Evolutionary conservation across 495 filamentous ascomycete species (phyloP).

Genomic region (Aspergillus ellipticus): DNA sequence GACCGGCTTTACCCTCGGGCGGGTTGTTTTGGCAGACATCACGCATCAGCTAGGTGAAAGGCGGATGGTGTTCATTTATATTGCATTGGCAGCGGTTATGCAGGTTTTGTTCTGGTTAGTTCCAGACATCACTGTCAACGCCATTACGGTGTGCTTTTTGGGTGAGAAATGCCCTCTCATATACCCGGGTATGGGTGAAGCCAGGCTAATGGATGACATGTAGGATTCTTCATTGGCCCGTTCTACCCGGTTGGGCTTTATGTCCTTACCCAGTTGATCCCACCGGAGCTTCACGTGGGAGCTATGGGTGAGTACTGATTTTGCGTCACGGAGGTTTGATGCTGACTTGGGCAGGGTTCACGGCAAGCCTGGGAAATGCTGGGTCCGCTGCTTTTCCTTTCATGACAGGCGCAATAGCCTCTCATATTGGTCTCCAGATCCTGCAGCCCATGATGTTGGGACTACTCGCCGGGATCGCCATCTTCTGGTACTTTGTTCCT

Average conservation of each 20-base stretch:
- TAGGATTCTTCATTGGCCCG: slow-evolving; percentile 29
- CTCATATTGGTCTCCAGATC: slow-evolving; percentile 41
- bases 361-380: slow-evolving; percentile 47
- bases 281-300: slow-evolving; percentile 36
- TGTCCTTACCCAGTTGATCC: slow-evolving; percentile 30
- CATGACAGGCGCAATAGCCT: slow-evolving; percentile 46
- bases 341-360: slow-evolving; percentile 27
- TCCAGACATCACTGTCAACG: slow-evolving; percentile 53
- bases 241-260: slow-evolving; percentile 39
- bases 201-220: background rate
- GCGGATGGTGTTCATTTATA: slow-evolving; percentile 47
- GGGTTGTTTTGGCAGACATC: slow-evolving; percentile 50
- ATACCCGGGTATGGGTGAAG: background rate
- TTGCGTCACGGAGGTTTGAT: background rate
- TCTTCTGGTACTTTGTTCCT: slow-evolving; percentile 46
- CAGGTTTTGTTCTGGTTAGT: slow-evolving; percentile 54
- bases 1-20: slow-evolving; percentile 61
- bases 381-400: slow-evolving; percentile 50
- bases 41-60: slow-evolving; percentile 51
- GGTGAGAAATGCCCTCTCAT: slow-evolving; percentile 36
- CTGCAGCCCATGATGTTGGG: slow-evolving; percentile 49
- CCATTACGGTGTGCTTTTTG: slow-evolving; percentile 58
- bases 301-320: slow-evolving; percentile 19
- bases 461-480: slow-evolving; percentile 37
- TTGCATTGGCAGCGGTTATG: slow-evolving; percentile 34